Conservation (phyloP, 495 filamentous ascomycete species). For the Neurospora africana region DNA sequence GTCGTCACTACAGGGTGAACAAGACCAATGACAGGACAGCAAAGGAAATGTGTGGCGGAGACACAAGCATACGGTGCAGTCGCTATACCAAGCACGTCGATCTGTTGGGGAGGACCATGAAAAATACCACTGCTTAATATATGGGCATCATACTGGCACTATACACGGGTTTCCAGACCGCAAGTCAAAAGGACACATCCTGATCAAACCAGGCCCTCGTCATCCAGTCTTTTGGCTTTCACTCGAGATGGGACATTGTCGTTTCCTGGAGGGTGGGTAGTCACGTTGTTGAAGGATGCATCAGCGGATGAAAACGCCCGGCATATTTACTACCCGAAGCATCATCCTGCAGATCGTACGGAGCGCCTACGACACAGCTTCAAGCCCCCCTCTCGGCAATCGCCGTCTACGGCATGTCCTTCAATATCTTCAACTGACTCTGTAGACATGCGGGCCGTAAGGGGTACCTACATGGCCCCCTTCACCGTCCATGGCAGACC, state of each 20-base stretch:
- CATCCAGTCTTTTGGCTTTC: background rate
- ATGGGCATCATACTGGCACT: background rate
- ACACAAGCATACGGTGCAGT: background rate
- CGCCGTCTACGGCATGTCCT: background rate
- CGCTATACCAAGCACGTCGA: background rate
- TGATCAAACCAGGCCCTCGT: background rate
- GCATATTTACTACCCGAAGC: slow-evolving; percentile 4
- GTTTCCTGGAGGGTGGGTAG: background rate
- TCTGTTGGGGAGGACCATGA: background rate
- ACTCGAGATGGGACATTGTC: background rate
- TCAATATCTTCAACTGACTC: background rate
- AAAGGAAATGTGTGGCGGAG: background rate
- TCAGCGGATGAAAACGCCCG: slow-evolving; percentile 9
- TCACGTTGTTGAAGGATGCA: slow-evolving; percentile 1
- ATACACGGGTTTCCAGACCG: background rate
- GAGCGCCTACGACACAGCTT: background rate
- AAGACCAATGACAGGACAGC: background rate
- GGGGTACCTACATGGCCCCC: slow-evolving; percentile 1
- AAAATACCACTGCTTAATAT: background rate
- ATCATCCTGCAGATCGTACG: background rate
- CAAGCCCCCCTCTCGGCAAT: slow-evolving; percentile 7
- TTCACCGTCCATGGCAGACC: background rate
- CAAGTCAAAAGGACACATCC: background rate
- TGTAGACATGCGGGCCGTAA: background rate
- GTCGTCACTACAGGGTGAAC: background rate